Conservation (phyloP, 2,329 filamentous ascomycete genomes). For the Clarireedia homoeocarpa region DNA sequence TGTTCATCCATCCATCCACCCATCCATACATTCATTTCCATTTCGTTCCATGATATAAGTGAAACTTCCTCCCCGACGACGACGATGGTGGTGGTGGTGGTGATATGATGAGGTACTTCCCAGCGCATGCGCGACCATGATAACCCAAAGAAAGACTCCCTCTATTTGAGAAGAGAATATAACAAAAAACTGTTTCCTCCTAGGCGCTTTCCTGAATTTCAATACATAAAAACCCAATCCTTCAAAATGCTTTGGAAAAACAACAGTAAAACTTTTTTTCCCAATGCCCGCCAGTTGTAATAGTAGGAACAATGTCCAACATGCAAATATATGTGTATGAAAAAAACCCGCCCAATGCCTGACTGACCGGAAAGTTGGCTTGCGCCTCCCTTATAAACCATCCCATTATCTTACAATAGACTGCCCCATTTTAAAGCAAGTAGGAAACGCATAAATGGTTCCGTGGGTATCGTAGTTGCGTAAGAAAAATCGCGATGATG, state of each 20-base stretch:
- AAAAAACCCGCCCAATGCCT: constrained; percentile 9
- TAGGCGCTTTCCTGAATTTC: neutral
- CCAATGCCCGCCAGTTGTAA: neutral
- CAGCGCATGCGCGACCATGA: neutral
- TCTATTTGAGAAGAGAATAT: neutral
- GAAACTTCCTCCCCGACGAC: too few species aligned
- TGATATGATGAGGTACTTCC: neutral
- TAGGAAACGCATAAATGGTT: constrained; percentile 8
- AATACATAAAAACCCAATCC: neutral
- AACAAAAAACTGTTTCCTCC: neutral
- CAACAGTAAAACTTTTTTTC: constrained; percentile 7
- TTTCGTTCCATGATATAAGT: neutral
- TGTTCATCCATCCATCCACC: neutral
- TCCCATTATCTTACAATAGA: constrained; percentile 12
- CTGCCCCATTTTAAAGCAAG: constrained; percentile 4
- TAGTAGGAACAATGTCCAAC: neutral
- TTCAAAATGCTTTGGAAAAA: constrained; percentile 1
- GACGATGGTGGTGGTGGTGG: too few species aligned
- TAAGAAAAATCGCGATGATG: constrained; percentile 9
- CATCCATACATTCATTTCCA: neutral
- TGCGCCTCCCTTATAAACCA: constrained; percentile 9
- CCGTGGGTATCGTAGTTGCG: constrained; percentile 10
- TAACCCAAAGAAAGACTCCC: neutral
- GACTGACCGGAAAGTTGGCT: constrained; percentile 11
- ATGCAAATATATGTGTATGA: constrained; percentile 7